Evolutionary conservation across 2,329 filamentous ascomycete genomes (phyloP), one percentile per base, ranked within the genome.

Genomic region (Sporothrix mexicana): DNA sequence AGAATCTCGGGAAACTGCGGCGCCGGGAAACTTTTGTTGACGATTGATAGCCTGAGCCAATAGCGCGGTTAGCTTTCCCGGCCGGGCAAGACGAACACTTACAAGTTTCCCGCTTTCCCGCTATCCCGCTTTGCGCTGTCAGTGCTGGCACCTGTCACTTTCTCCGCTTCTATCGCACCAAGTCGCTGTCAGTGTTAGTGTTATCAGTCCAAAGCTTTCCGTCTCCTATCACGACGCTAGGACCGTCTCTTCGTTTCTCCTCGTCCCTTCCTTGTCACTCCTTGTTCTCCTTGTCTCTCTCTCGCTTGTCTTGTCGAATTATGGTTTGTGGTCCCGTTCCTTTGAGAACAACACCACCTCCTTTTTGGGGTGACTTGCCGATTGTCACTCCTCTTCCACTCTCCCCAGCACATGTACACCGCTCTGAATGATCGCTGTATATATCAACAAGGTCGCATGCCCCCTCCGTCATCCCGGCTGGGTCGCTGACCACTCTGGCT

Each of bases 371-470:
- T 57, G 53, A 23, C 53, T 4, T 57, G 53, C 53, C 30, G 53
- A 25, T 53, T 53, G 49, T 53, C 8, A 20, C n/a, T 20, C 8
- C 49, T 53, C 49, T 2, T 53, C n/a, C 13, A 7, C 17, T 23
- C 20, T 17, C 10, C 7, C 3, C 45, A 2, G 45, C 13, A 47
- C 45, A 13, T 10, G 45, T 47, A 47, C 45, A 13, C 45, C 45
- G 3, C 12, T 47, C 15, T 47, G 5, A 47, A 47, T 15, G 45
- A 47, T 4, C 53, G 53, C 13, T 25, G 53, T 55, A 57, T 57
- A 57, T 57, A 57, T 57, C 53, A 57, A 10, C 53, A 57, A 25
- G 53, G 23, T 23, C 53, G 53, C 53, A 57, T 57, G 53, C 15
- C 53, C 4, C 20, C 7, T 23, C 20, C 30, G 53, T 3, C 23